Evolutionary conservation across 257 asterid genomes (phyloP), one percentile per base, ranked within the genome.

Genomic region (Misopates orontium): DNA sequence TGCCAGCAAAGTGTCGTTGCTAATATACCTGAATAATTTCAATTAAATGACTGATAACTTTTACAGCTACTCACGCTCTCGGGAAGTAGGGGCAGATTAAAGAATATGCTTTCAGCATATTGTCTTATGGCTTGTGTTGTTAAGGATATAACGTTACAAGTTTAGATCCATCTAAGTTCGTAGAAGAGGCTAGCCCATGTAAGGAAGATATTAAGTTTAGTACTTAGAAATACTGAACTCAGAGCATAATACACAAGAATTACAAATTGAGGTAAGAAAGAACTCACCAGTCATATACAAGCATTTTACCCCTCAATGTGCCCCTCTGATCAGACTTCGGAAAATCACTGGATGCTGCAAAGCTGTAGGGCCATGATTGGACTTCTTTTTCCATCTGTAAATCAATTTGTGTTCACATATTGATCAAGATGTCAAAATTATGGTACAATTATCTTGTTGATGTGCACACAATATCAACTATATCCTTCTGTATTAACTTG

Each of bases 281-380:
- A 49, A 23, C 16, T 52, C 24, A 84, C 95, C 87, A 75, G 76
- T 87, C 95, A 8, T 66, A 69, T 8, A 84, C 81, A 55, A 82
- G 75, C 71, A 87, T 15, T 73, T 73, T 80, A 42, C 95, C 95
- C 69, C 65, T 70, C 63, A 87, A 70, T 51, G 62, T 42, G 16
- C 95, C 95, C 65, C 95, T 87, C 67, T 83, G 69, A 16, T 75
- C 14, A 14, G 84, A 66, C 19, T 81, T 74, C 6, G 72, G 83
- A 70, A 75, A 85, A 58, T 83, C 93, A 45, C 77, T 82, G 0
- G 95, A 85, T 24, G 84, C 84, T 53, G 84, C 80, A 54, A 85
- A 87, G 66, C 54, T 51, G 63, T 85, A 87, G 13, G 95, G 95
- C 95, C 95, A 87, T 58, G 80, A 77, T 64, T 79, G 80, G 59